Evolutionary conservation across 2,329 filamentous ascomycete species (phyloP), one percentile per base, ranked within the genome.

Genomic region (Cercospora zeae-maydis): DNA sequence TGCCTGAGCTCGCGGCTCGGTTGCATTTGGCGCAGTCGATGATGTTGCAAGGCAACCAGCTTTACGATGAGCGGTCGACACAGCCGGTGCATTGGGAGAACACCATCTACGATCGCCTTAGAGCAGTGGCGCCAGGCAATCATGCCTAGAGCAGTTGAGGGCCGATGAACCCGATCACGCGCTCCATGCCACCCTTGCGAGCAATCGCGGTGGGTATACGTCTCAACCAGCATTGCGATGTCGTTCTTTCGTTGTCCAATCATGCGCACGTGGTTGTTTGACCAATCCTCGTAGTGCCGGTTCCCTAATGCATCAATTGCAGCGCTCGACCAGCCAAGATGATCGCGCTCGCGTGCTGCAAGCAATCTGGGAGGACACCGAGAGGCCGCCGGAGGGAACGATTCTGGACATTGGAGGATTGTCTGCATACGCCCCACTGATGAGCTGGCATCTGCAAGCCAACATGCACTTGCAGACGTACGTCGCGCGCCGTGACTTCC

Each of bases 331-430:
- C 49, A 34, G 56, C 30, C 37, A 9, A 49, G 27, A 42, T 58
- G 21, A 42, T 42, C 19, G 19, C 31, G 39, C 16, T 30, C 27
- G 39, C 56, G 39, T 49, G 56, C 37, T 58, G 56, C 39, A 58
- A 39, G 56, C n/a, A 47, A 58, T 34, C 10, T 30, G 56, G 56
- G 45, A 58, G n/a, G 27, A 27, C 56, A 49, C 56, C 56, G 56
- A 58, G 56, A 58, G 56, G 56, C 56, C 56, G 56, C 56, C 56
- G 49, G 21, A 31, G 16, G 56, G 11, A 58, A 16, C 56, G 42
- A 36, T n/a, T 49, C 39, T 58, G 21, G 56, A 58, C 36, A 58
- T 58, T 58, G 57, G 45, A 59, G 57, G 42, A 59, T 59, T 24
- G 10, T 19, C 21, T 34, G 39, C 39, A 37, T 31, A 36, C 19